Conservation (phyloP, 1,139 yeast species). For the Blastobotrys apis region DNA sequence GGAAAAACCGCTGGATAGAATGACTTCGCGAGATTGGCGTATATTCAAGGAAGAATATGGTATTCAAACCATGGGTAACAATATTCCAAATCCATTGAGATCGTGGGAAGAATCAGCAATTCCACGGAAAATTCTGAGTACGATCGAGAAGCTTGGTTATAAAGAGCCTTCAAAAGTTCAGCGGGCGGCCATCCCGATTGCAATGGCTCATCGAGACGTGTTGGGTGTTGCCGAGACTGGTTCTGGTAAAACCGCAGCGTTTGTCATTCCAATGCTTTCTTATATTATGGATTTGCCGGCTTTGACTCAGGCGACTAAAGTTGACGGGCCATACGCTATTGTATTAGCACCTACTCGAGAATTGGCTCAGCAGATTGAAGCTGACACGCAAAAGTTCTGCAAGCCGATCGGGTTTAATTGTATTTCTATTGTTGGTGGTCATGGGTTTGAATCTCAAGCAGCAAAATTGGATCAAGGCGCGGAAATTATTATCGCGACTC, state of each 20-base stretch:
- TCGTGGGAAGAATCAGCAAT: conserved; percentile 67
- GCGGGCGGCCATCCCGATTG: conserved; percentile 79
- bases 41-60: conserved; percentile 74
- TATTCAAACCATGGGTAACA: conserved; percentile 56
- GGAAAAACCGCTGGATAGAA: conserved; percentile 54
- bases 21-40: conserved; percentile 88
- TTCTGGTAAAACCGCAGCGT: conserved; percentile 89
- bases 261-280: conserved; percentile 65
- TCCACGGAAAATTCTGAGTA: conserved; percentile 42
- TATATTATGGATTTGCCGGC: conserved; percentile 50
- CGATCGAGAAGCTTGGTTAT: conserved; percentile 45
- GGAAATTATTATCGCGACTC: conserved; percentile 86
- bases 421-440: conserved; percentile 85
- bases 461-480: conserved; percentile 60
- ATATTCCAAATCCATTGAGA: conserved; percentile 58
- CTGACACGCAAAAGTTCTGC: conserved; percentile 56
- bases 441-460: conserved; percentile 71
- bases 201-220: conserved; percentile 56
- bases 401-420: conserved; percentile 44
- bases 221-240: conserved; percentile 97
- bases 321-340: conserved; percentile 62
- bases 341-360: conserved; percentile 92
- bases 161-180: conserved; percentile 82
- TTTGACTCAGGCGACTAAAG: conserved; percentile 37
- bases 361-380: conserved; percentile 78